Percentiles rank a stretch among this genome's conserved stretches.
phyloP scores from a whole-genome alignment of 2,329 filamentous ascomycete species.

The Aspergillus tamarii region DNA sequence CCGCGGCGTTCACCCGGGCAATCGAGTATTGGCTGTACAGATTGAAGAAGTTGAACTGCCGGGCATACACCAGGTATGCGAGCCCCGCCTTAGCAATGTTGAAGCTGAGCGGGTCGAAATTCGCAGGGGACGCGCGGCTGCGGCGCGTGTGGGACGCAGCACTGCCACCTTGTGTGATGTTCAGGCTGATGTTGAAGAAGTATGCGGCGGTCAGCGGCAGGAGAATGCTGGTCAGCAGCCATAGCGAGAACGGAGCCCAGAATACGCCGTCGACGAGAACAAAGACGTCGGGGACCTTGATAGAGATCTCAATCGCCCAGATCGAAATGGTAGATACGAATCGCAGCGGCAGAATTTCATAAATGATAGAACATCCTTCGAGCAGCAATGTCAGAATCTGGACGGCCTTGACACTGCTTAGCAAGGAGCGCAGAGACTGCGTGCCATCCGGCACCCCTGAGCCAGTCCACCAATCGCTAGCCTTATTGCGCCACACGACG shows the following conservation, averaged over 20 bases:
- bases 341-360: slow-evolving; percentile 70
- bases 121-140: slow-evolving; percentile 26
- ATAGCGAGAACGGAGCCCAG: slow-evolving; percentile 80
- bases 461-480: slow-evolving; percentile 39
- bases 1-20: slow-evolving; percentile 39
- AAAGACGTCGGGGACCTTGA: slow-evolving; percentile 81
- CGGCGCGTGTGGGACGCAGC: slow-evolving; percentile 26
- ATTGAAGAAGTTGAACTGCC: slow-evolving; percentile 42
- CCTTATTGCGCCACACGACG: slow-evolving; percentile 37
- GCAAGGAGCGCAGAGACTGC: slow-evolving; percentile 66
- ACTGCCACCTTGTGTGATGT: slow-evolving; percentile 39
- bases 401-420: slow-evolving; percentile 71
- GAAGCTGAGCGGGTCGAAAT: slow-evolving; percentile 83
- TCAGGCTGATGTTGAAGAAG: slow-evolving; percentile 83
- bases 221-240: slow-evolving; percentile 72
- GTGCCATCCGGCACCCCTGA: slow-evolving; percentile 52
- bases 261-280: slow-evolving; percentile 74
- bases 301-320: slow-evolving; percentile 59
- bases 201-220: slow-evolving; percentile 75
- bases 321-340: slow-evolving; percentile 75
- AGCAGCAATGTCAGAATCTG: slow-evolving; percentile 69
- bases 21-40: slow-evolving; percentile 41
- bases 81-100: slow-evolving; percentile 85
- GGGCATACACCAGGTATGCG: slow-evolving; percentile 78
- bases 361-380: slow-evolving; percentile 71